Base-by-base conservation (phyloP, 148 eudicot genomes). In the Salicornia ramosissima region DNA sequence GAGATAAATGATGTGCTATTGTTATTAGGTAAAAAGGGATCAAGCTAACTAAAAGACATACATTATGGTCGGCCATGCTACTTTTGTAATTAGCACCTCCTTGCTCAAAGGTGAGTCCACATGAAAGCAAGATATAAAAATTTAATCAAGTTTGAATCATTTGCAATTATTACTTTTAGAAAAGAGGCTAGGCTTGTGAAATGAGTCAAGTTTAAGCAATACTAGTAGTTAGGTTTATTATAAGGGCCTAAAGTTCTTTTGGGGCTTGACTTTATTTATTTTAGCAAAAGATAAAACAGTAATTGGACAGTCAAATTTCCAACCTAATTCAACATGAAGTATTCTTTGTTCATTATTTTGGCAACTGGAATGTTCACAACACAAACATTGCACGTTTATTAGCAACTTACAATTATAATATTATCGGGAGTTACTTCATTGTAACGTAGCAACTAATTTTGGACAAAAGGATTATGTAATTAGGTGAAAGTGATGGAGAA, bases 171-270 rank as follows among this genome's bases (percentile, higher is more conserved):
- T 25, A 0, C 52, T 16, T 33, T 43, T 69, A 62, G 10, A 40
- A 26, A 61, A 43, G 15, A 6, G 24, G 47, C 24, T 16, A 34
- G 26, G 18, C 0, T 18, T 15, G 13, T 61, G 57, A 26, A 62
- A 64, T 69, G 52, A 52, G 78, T 69, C 43, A 69, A 43, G 69
- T 29, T 11, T 29, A 75, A 75, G 78, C 78, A 75, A 69, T 67
- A 57, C 30, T 8, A 53, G 5, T 30, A 25, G n/a, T n/a, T n/a
- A n/a, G n/a, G n/a, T n/a, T 30, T 30, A 50, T 14, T 53, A 21
- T 21, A 34, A 29, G 34, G 36, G 53, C 6, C 54, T n/a, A 39
- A 13, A 15, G 58, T 30, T 33, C 64, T 30, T 12, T 19, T 1
- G 46, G 25, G 47, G 28, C 2, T 10, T 12, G 65, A 60, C 9